A percentile compares a stretch with the other conserved stretches of the same genome.
Evolutionary conservation across 768 basidiomycete genomes (phyloP).

Genomic region (Agrocybe chaxingu): DNA sequence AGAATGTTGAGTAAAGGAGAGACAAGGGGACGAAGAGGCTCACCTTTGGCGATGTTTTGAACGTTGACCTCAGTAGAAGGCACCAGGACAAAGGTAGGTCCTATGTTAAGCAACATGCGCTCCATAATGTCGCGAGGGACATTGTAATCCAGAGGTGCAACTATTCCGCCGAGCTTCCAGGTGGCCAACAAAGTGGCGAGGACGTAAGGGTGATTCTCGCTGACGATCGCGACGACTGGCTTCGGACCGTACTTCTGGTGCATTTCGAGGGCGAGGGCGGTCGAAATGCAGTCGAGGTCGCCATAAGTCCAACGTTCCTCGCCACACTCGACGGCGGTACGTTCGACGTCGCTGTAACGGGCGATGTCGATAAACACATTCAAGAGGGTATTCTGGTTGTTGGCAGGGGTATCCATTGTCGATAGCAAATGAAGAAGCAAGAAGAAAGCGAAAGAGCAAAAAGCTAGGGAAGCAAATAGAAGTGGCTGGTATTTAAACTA

Average conservation of each 20-base stretch:
- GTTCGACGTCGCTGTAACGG: conserved; percentile 16
- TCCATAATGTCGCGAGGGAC: conserved; percentile 28
- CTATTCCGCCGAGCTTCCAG: conserved; percentile 31
- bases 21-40: background rate
- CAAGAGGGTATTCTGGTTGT: conserved; percentile 16
- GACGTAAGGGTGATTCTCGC: conserved; percentile 32
- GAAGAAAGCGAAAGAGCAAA: conserved; percentile 6
- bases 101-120: conserved; percentile 27
- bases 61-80: conserved; percentile 18
- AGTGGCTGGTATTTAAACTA: conserved; percentile 12
- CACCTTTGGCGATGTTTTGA: conserved; percentile 22
- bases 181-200: conserved; percentile 27
- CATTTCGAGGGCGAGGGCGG: conserved; percentile 26
- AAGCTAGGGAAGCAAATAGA: conserved; percentile 4
- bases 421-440: conserved; percentile 6
- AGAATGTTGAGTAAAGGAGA: background rate
- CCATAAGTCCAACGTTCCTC: conserved; percentile 30
- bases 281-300: conserved; percentile 28
- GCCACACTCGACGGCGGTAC: conserved; percentile 25
- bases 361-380: conserved; percentile 17
- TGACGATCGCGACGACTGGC: conserved; percentile 28
- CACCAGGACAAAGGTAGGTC: conserved; percentile 24
- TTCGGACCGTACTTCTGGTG: conserved; percentile 20
- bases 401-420: conserved; percentile 15
- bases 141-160: conserved; percentile 30